Evolutionary conservation across 1,139 yeast species (phyloP), one percentile per base, ranked within the genome.

Genomic region (Hyphopichia buzzinii): DNA sequence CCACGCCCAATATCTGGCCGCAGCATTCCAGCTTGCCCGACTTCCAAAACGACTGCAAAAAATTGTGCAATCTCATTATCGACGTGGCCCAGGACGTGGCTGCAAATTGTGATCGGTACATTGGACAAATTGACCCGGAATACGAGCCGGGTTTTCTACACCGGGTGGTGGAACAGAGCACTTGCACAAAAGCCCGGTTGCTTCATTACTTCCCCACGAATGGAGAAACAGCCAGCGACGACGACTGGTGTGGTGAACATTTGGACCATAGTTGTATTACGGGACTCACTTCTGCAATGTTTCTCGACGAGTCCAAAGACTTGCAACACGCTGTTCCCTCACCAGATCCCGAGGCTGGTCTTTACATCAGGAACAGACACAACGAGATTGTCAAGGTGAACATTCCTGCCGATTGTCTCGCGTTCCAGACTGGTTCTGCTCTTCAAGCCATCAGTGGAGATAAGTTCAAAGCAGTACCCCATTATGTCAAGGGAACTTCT

Each of bases 181-280:
- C 78, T 12, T 74, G 81, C 26, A 71, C 84, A 17, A 79, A 79
- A 47, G 85, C 85, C 0, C 57, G 85, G 19, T 55, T 80, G 28
- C 55, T 80, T 34, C 84, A 79, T 45, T 80, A 80, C 49, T 78
- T 56, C 49, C 72, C 78, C 36, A 29, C 44, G 3, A 34, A 43
- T 14, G 44, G 39, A 26, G 38, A 39, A 15, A 43, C 41, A 6
- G 42, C 41, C 4, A 53, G 47, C 28, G 59, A 57, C 27, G 65
- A 59, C 27, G 66, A 67, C 36, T 80, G 86, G 85, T 80, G 86
- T 55, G 84, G 84, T 1, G 82, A 78, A 45, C 86, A 80, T 49
- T 47, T 72, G 31, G 85, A 80, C 52, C 85, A 79, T 48, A 75
- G 82, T 3, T 77, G 84, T 49, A 54, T 80, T 24, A 80, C 85